Percentiles rank a stretch among this genome's conserved stretches.
phyloP scores from a whole-genome alignment of 306 rosid species.

The Oemleria cerasiformis region DNA sequence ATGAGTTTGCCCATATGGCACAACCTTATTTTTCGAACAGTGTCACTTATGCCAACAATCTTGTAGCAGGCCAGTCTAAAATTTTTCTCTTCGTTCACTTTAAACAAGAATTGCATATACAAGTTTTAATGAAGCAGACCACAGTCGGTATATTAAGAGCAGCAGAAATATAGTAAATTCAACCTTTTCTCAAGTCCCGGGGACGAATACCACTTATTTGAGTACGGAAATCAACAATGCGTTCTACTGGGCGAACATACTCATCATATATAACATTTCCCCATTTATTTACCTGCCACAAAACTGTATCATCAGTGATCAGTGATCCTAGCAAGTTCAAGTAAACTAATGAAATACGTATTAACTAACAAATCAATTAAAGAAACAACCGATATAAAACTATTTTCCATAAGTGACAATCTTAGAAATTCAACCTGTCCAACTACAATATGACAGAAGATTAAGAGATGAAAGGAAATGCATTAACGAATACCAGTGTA shows the following conservation, averaged over 20 bases:
- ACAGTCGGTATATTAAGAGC: background rate
- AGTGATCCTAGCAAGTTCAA: slow-evolving; percentile 20
- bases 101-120: background rate
- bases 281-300: slow-evolving; percentile 85
- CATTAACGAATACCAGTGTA: slow-evolving; percentile 60
- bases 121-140: background rate
- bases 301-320: slow-evolving; percentile 30
- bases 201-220: slow-evolving; percentile 91
- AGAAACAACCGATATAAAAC: background rate
- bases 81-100: background rate
- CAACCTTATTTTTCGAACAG: background rate
- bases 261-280: slow-evolving; percentile 85
- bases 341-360: background rate
- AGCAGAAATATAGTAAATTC: background rate
- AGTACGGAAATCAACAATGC: slow-evolving; percentile 83
- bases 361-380: no score
- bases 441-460: slow-evolving; percentile 10
- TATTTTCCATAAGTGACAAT: background rate
- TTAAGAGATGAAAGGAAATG: slow-evolving; percentile 14
- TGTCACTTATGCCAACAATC: background rate
- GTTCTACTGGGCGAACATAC: slow-evolving; percentile 82
- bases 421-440: background rate
- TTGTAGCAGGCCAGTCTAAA: background rate
- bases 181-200: slow-evolving; percentile 78
- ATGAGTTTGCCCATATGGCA: background rate